Conservation (phyloP, 768 basidiomycete genomes). For the Boletellus ananas region DNA sequence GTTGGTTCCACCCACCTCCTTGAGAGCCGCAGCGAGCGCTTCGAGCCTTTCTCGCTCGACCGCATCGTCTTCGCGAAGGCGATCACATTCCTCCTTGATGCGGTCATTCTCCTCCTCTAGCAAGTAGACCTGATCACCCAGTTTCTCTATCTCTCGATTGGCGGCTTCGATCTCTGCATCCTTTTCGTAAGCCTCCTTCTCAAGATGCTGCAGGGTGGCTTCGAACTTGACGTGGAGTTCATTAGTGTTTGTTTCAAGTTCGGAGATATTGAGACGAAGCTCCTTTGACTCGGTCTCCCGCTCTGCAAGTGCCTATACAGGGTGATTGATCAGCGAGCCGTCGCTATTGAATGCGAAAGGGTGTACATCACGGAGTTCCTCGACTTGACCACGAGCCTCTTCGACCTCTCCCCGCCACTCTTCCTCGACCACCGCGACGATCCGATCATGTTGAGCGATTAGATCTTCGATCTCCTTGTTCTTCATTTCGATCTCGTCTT, state of each 20-base stretch:
- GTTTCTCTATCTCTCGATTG: constrained; percentile 73
- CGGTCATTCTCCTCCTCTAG: constrained; percentile 86
- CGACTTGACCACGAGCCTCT: constrained; percentile 71
- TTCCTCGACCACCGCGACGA: constrained; percentile 70
- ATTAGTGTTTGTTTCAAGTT: constrained; percentile 68
- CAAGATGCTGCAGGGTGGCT: constrained; percentile 68
- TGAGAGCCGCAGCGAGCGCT: constrained; percentile 65
- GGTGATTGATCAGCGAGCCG: neutral
- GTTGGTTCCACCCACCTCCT: constrained; percentile 54
- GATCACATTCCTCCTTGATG: constrained; percentile 65
- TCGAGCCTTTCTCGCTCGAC: constrained; percentile 69
- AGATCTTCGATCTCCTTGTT: constrained; percentile 75
- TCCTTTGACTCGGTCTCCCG: constrained; percentile 77
- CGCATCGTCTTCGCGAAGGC: constrained; percentile 65
- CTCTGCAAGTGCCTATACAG: constrained; percentile 62
- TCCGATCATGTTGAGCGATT: constrained; percentile 66
- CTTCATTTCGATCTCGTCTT: constrained; percentile 82
- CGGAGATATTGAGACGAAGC: constrained; percentile 66
- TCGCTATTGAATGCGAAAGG: neutral
- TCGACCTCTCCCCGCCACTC: constrained; percentile 90
- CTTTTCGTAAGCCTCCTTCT: constrained; percentile 74
- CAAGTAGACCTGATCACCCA: constrained; percentile 76
- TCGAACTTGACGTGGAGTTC: constrained; percentile 75
- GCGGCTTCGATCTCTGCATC: constrained; percentile 72
- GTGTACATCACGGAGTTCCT: constrained; percentile 73